Conservation (phyloP, 257 asterid genomes). For the Anisodus tanguticus region DNA sequence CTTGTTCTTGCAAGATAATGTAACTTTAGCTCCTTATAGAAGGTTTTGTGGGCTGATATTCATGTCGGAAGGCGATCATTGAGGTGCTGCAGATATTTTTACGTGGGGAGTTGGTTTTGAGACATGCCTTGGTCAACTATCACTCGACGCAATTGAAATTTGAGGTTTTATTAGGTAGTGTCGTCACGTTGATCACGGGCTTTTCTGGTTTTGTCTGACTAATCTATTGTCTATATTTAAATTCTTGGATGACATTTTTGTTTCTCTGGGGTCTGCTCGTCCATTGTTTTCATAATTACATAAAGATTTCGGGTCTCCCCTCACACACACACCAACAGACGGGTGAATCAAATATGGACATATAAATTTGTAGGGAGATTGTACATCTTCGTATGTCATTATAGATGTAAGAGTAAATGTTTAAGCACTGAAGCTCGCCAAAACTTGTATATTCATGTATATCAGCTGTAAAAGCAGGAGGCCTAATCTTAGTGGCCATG, state of each 20-base stretch:
- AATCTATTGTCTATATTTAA: slow-evolving; percentile 40
- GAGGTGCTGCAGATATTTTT: slow-evolving; percentile 16
- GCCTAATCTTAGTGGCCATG: not conserved
- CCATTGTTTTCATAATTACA: slow-evolving; percentile 24
- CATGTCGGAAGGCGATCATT: slow-evolving; percentile 17
- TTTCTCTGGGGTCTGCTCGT: slow-evolving; percentile 32
- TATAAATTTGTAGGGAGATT: not conserved
- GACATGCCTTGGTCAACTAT: slow-evolving; percentile 12
- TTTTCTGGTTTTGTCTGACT: slow-evolving; percentile 39
- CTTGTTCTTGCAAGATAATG: slow-evolving; percentile 88
- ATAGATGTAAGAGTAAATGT: not conserved
- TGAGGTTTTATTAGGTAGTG: slow-evolving; percentile 33
- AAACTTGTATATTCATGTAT: slow-evolving; percentile 19
- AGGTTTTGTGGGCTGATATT: slow-evolving; percentile 28
- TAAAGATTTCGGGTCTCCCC: not conserved
- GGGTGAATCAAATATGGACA: not conserved
- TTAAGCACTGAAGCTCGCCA: not conserved
- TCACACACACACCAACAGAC: not conserved
- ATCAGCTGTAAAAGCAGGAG: not conserved
- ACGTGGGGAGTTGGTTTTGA: not conserved
- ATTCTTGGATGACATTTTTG: slow-evolving; percentile 44
- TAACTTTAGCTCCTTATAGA: slow-evolving; percentile 38
- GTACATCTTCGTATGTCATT: not conserved
- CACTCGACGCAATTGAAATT: slow-evolving; percentile 13
- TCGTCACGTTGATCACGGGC: slow-evolving; percentile 27